These are phyloP conservation scores for Arthrocladium fulminans DNA, from an alignment of 2,329 filamentous ascomycete species.

Conservation along the genomic window DNA sequence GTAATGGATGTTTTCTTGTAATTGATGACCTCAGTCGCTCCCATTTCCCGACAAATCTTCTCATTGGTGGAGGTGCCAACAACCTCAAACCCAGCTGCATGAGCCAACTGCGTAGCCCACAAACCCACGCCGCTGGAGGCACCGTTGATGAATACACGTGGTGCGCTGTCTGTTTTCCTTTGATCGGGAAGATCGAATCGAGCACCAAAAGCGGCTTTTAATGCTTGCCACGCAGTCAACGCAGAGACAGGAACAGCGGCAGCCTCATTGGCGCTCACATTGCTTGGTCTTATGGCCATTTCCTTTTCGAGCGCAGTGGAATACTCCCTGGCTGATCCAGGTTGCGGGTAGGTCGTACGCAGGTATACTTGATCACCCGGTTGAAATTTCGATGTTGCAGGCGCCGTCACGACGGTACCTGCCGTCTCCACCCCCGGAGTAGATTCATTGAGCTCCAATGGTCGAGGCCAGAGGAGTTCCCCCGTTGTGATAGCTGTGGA, in stretches of 20 bases:
- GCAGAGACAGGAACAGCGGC: constrained; percentile 33
- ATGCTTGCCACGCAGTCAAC: constrained; percentile 35
- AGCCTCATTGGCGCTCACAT: constrained; percentile 29
- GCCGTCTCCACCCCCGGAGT: constrained; percentile 38
- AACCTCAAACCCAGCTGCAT: constrained; percentile 30
- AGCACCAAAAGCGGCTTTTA: no score
- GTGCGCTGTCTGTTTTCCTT: constrained; percentile 8
- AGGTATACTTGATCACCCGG: constrained; percentile 31
- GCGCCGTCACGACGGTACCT: constrained; percentile 31
- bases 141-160: constrained; percentile 33
- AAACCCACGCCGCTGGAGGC: constrained; percentile 37
- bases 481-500: constrained; percentile 33
- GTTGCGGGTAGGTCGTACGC: constrained; percentile 28
- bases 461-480: constrained; percentile 37
- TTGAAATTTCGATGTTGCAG: constrained; percentile 29
- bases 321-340: constrained; percentile 32
- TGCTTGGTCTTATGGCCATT: constrained; percentile 28
- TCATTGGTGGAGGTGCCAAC: constrained; percentile 30
- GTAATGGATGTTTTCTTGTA: constrained; percentile 24
- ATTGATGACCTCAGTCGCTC: constrained; percentile 34
- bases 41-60: constrained; percentile 32
- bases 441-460: constrained; percentile 21
- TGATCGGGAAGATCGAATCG: constrained; percentile 24
- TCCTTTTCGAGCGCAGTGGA: constrained; percentile 28
- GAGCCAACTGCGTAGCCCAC: constrained; percentile 37